phyloP scores from a whole-genome alignment of 164 flowering plant genomes.

The Platanus orientalis region DNA sequence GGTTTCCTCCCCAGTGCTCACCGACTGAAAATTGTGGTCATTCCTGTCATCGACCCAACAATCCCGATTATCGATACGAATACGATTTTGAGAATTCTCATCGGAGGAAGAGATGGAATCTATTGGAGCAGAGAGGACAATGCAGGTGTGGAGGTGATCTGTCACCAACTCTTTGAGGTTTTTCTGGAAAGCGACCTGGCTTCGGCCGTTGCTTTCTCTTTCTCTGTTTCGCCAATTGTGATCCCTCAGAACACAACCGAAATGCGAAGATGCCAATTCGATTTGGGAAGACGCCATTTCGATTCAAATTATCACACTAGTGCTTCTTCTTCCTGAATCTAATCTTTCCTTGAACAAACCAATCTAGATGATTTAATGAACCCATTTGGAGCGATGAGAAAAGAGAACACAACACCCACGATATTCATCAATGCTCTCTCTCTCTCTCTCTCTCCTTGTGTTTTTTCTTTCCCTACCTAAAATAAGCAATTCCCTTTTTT shows the following conservation, averaged over 20 bases:
- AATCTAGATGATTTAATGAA: slow-evolving; percentile 1
- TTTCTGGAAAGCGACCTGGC: slow-evolving; percentile 27
- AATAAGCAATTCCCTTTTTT: too few species aligned
- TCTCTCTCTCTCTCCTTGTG: slow-evolving; percentile 1
- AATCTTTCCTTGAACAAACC: neutral
- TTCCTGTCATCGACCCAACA: slow-evolving; percentile 8
- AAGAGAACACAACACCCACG: neutral
- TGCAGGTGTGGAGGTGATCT: slow-evolving; percentile 30
- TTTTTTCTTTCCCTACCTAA: too few species aligned
- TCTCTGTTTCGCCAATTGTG: slow-evolving; percentile 31
- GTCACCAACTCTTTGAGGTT: slow-evolving; percentile 47
- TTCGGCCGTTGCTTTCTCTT: slow-evolving; percentile 17
- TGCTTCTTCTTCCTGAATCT: neutral
- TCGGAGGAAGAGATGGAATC: slow-evolving; percentile 7
- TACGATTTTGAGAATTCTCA: slow-evolving; percentile 11
- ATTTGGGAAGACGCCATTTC: slow-evolving; percentile 58
- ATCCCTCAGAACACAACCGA: slow-evolving; percentile 44
- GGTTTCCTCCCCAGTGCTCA: neutral
- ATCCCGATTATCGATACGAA: slow-evolving; percentile 1
- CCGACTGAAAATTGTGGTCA: neutral
- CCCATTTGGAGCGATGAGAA: slow-evolving; percentile 4
- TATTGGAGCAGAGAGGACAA: slow-evolving; percentile 6
- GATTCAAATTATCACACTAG: neutral
- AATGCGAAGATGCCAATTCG: slow-evolving; percentile 48
- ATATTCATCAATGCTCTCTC: neutral